Conservation (phyloP, 2,329 filamentous ascomycete species). For the Exutisphaerella laricina region DNA sequence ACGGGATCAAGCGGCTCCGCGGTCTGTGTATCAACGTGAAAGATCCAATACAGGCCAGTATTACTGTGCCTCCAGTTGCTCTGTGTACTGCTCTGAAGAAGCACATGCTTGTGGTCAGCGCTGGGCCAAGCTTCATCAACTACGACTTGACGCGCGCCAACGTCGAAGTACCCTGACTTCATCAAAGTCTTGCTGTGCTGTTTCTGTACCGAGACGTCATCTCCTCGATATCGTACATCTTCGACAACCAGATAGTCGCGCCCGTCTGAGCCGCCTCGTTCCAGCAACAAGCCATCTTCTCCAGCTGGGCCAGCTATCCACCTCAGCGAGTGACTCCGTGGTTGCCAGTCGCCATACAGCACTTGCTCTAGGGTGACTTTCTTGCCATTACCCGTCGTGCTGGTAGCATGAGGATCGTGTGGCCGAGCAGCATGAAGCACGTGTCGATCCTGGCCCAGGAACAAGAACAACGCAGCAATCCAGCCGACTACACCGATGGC, state of each 20-base stretch:
- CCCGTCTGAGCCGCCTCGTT: slow-evolving; percentile 55
- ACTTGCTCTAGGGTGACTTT: slow-evolving; percentile 69
- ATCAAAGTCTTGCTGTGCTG: slow-evolving; percentile 66
- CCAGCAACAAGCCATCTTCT: slow-evolving; percentile 79
- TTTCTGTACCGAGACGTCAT: slow-evolving; percentile 39
- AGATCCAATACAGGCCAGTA: slow-evolving; percentile 81
- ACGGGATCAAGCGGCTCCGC: slow-evolving; percentile 71
- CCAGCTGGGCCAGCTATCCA: slow-evolving; percentile 72
- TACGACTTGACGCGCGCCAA: slow-evolving; percentile 50
- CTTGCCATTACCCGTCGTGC: slow-evolving; percentile 60
- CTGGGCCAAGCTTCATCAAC: slow-evolving; percentile 67
- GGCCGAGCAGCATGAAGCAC: slow-evolving; percentile 57
- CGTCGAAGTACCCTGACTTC: slow-evolving; percentile 59
- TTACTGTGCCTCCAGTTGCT: slow-evolving; percentile 88
- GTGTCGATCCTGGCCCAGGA: slow-evolving; percentile 61
- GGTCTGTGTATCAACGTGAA: slow-evolving; percentile 76
- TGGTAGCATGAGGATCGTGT: slow-evolving; percentile 64
- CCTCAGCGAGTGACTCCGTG: slow-evolving; percentile 60
- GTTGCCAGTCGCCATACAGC: slow-evolving; percentile 58
- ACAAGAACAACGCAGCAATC: slow-evolving; percentile 62
- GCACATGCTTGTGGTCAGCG: slow-evolving; percentile 75
- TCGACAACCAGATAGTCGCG: slow-evolving; percentile 80
- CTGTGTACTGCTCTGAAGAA: slow-evolving; percentile 67
- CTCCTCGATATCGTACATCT: slow-evolving; percentile 62
- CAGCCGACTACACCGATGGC: slow-evolving; percentile 61